Evolutionary conservation across 2,329 filamentous ascomycete genomes (phyloP), one percentile per base, ranked within the genome.

Genomic region (Tolypocladium ovalisporum): DNA sequence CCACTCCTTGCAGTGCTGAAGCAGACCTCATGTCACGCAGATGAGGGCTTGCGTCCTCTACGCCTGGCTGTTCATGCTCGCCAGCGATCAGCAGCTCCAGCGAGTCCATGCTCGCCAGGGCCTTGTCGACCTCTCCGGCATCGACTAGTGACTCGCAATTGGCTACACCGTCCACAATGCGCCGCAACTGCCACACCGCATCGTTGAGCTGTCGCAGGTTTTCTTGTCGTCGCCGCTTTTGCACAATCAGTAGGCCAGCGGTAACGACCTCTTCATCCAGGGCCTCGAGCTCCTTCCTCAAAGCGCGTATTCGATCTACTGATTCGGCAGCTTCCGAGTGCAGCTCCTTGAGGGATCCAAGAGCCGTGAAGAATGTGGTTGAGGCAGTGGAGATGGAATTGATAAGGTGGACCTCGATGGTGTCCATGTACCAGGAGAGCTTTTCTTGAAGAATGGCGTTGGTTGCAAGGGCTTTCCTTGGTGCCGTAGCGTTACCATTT

Each of bases 341-440:
- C 13, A 99, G 77, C 68, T 97, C 90, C 62, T 90, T 88, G 37
- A 99, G 76, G 0, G 92, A 96, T 0, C 94, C 93, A 1, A 99
- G 77, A 0, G 94, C 94, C 0, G 91, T 92, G 67, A 99, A 99
- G 71, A 99, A 99, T 0, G 93, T 96, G 0, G 90, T 91, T 0
- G 94, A 97, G 1, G 94, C 94, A 0, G 89, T 91, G 2, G 93
- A 97, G 61, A 99, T 99, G 0, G 92, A 96, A 36, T 90, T 90
- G 64, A 99, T 97, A 9, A 99, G 78, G 69, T 99, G 94, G 56
- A 99, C 90, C 70, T 99, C 94, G 27, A 99, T 91, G 0, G 94
- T 99, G 70, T 99, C 94, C 91, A 99, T 96, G 71, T 99, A 99
- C 94, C 94, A 99, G 0, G 94, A 97, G 15, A 99, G 78, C 72